Percentiles rank a stretch among this genome's conserved stretches.
phyloP scores from a whole-genome alignment of 1,139 yeast species.

The Candida sp. region DNA sequence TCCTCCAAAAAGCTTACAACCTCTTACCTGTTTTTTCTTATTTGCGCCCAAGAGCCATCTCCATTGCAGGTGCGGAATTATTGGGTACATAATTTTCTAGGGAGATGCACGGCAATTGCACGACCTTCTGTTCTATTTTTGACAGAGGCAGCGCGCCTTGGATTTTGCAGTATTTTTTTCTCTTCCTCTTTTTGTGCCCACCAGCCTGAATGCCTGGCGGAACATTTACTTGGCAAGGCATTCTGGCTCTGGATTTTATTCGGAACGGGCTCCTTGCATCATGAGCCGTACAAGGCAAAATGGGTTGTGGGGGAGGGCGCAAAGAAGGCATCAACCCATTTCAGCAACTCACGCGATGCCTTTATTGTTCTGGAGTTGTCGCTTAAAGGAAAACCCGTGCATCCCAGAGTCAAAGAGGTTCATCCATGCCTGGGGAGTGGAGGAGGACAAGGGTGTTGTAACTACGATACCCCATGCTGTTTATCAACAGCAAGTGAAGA shows the following conservation, averaged over 20 bases:
- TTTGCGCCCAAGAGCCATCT: not conserved
- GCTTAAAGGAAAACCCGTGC: not conserved
- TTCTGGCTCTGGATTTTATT: not conserved
- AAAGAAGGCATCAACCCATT: not conserved
- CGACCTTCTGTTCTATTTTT: not conserved
- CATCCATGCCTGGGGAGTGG: not conserved
- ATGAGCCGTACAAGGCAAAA: not conserved
- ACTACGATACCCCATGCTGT: not conserved
- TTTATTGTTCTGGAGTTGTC: not conserved
- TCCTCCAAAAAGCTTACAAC: no score
- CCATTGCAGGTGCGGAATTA: not conserved
- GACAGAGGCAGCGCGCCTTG: not conserved
- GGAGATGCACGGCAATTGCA: not conserved
- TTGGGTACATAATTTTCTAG: no score
- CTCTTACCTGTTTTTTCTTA: no score
- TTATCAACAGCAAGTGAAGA: not conserved
- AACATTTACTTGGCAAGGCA: conserved; percentile 1
- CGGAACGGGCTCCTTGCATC: not conserved
- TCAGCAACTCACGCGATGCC: no score
- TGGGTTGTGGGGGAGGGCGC: not conserved
- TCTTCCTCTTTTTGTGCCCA: not conserved
- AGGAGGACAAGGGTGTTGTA: not conserved
- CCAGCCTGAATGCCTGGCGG: not conserved
- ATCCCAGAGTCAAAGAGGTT: not conserved
- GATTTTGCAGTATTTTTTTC: not conserved